A percentile compares a stretch with the other conserved stretches of the same genome.
phyloP scores from a whole-genome alignment of 768 basidiomycete genomes.

The Holtermanniella nyarrowii region DNA sequence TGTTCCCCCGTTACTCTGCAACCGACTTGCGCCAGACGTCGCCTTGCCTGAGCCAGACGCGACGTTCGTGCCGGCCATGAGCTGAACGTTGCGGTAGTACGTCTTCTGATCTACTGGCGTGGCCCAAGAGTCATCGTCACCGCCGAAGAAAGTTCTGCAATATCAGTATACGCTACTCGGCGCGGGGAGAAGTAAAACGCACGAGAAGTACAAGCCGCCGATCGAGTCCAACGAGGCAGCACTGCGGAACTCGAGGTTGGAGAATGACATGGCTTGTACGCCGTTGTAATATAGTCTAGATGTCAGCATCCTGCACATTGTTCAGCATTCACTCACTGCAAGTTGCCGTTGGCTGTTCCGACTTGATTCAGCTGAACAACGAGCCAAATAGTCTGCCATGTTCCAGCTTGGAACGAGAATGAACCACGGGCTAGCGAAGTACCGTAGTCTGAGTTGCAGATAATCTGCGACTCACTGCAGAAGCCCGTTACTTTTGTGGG shows the following conservation, averaged over 20 bases:
- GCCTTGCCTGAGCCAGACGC: slow-evolving; percentile 13
- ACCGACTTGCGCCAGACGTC: not conserved
- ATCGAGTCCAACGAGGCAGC: slow-evolving; percentile 46
- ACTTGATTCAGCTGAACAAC: slow-evolving; percentile 65
- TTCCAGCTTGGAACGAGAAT: slow-evolving; percentile 38
- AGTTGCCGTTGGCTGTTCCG: slow-evolving; percentile 60
- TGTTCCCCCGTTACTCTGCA: not conserved
- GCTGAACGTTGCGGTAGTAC: slow-evolving; percentile 61
- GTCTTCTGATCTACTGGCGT: slow-evolving; percentile 58
- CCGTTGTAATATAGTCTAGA: slow-evolving; percentile 49
- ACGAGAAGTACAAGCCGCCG: slow-evolving; percentile 73
- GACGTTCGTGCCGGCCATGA: slow-evolving; percentile 21
- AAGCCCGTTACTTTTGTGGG: slow-evolving; percentile 49
- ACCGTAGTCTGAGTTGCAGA: slow-evolving; percentile 42
- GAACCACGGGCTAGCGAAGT: slow-evolving; percentile 35
- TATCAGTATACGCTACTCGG: too few relatives aligned
- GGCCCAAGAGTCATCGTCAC: slow-evolving; percentile 60
- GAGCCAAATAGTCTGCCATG: slow-evolving; percentile 48
- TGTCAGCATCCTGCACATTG: not conserved
- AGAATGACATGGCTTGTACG: slow-evolving; percentile 52
- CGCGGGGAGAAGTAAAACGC: too few relatives aligned
- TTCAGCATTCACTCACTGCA: slow-evolving; percentile 46
- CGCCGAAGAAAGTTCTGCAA: slow-evolving; percentile 73
- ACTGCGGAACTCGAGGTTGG: slow-evolving; percentile 56
- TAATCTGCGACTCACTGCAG: slow-evolving; percentile 47